Percentiles rank a stretch among this genome's conserved stretches.
Conservation (phyloP, 371 early-diverging fungal species). For the Rhizopus delemar region DNA sequence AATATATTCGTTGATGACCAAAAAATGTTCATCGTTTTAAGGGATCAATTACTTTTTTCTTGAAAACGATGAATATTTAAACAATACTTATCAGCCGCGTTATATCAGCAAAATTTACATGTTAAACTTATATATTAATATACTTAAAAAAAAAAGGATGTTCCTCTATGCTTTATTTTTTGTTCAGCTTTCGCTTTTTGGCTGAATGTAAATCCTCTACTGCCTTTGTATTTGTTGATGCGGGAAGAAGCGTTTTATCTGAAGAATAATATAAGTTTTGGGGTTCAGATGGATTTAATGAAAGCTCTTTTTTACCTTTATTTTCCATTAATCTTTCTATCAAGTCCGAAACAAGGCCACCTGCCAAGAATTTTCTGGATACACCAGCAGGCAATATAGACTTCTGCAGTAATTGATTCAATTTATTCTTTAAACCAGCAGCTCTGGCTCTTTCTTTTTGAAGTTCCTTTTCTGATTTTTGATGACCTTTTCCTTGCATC, state of each 20-base stretch:
- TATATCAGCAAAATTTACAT: no score
- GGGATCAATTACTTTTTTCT: no score
- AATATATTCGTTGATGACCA: no score
- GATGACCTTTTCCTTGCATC: conserved; percentile 45
- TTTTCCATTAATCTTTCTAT: conserved; percentile 62
- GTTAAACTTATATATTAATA: no score
- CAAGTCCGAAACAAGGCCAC: conserved; percentile 64
- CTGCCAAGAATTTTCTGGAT: conserved; percentile 73
- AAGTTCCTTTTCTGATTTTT: conserved; percentile 23
- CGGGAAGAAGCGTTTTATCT: conserved; percentile 45
- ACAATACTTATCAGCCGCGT: no score
- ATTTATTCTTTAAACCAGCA: conserved; percentile 55
- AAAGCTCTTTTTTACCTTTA: conserved; percentile 21
- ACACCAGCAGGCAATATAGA: conserved; percentile 76
- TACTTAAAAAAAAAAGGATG: neutral
- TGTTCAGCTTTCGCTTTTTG: conserved; percentile 23
- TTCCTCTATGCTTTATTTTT: neutral
- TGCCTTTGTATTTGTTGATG: conserved; percentile 39
- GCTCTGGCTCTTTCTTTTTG: conserved; percentile 47
- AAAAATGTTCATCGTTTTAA: no score
- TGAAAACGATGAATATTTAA: no score
- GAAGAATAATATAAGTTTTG: conserved; percentile 5
- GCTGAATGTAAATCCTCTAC: conserved; percentile 42
- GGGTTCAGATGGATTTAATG: neutral
- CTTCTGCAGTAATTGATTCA: conserved; percentile 60